Base-by-base conservation (phyloP, 176 grass and related monocot genomes). In the Elymus sibiricus region DNA sequence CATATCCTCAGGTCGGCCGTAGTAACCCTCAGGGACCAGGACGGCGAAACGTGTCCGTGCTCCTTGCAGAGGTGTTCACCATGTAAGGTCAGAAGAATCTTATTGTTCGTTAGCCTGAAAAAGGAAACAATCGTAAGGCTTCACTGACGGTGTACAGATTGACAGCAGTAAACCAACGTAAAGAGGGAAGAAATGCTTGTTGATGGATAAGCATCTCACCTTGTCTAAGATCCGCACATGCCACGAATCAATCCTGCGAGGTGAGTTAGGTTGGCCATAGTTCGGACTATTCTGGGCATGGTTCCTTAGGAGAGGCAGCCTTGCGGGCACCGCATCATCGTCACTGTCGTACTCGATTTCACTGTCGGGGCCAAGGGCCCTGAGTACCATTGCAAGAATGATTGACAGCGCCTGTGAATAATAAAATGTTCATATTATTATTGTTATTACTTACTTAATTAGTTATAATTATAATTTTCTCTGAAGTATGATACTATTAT, bases 261-360 rank as follows among this genome's bases (percentile, higher is more conserved):
- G 79, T 60, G 76, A 88, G 78, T 78, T 96, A 65, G 88, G 44
- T 71, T 93, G 85, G 25, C 79, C 58, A 44, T 75, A 63, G 27
- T 19, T 68, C 55, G 82, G 34, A 81, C 79, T 46, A 84, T 78
- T 76, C 19, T 88, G 94, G 43, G 79, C 43, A 26, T 91, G 85
- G 82, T 78, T 96, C 88, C 97, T 94, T 70, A 99, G 60, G 46
- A 99, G 84, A 90, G 97, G 97, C 63, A 99, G 73, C 80, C 97
- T 96, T 39, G 97, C 72, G 43, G 84, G 84, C 42, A 94, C 67
- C 9, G 24, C 0, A 7, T 96, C 97, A 27, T 99, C 97, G 28
- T 99, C 97, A 10, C 97, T 99, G 26, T 99, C 97, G 24, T 94
- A 97, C 34, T 93, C 85, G 65, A 14, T 91, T 77, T 79, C 92